phyloP scores from a whole-genome alignment of 139 green algal species.

The Chlorella sp. region DNA sequence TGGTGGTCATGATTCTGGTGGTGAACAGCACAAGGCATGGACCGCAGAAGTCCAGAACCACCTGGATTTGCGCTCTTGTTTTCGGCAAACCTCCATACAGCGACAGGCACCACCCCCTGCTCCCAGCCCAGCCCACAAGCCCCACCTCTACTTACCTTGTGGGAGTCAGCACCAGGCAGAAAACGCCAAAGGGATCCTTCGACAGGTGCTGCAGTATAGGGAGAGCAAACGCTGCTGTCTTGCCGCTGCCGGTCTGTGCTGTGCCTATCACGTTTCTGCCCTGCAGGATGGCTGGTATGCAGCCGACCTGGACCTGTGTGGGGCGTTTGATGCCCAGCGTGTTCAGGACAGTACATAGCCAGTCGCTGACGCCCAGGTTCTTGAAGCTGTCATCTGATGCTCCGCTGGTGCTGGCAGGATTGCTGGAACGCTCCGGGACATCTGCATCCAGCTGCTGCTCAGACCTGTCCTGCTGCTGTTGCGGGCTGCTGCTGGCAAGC shows the following conservation, averaged over 20 bases:
- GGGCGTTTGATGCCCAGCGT: constrained; percentile 35
- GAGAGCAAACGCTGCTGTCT: constrained; percentile 94
- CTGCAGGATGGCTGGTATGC: constrained; percentile 77
- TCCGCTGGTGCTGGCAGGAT: neutral
- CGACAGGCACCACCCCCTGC: no score
- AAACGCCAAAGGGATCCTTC: constrained; percentile 90
- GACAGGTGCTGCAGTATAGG: constrained; percentile 81
- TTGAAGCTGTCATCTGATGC: constrained; percentile 36
- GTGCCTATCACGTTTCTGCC: constrained; percentile 85
- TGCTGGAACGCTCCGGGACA: neutral
- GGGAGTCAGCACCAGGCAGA: constrained; percentile 83
- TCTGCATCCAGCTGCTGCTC: neutral
- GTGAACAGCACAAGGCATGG: no score
- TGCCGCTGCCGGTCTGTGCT: constrained; percentile 92
- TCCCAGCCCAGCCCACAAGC: no score
- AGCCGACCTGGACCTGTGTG: constrained; percentile 64
- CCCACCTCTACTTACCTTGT: constrained; percentile 66
- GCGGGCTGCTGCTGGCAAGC: neutral
- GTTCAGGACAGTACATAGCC: constrained; percentile 47
- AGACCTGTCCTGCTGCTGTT: neutral
- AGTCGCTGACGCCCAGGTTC: constrained; percentile 71
- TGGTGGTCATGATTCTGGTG: no score
- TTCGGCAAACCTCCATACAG: no score
- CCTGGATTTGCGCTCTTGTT: no score
- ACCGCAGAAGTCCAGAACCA: no score